phyloP scores from a whole-genome alignment of 2,329 filamentous ascomycete species.

The Trichothecium sympodiale region DNA sequence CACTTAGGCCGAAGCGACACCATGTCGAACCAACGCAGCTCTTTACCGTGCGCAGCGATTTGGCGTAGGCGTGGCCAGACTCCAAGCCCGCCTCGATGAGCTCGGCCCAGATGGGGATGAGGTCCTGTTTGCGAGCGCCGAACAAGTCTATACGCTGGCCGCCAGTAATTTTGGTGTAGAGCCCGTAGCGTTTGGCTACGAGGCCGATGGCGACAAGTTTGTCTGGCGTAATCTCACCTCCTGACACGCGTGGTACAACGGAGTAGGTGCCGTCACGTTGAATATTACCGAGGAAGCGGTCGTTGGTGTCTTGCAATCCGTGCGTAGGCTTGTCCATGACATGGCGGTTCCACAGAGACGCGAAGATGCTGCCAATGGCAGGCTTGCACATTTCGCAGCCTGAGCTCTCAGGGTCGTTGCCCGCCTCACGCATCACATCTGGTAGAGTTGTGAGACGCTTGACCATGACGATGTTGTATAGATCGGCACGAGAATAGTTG shows the following conservation, averaged over 20 bases:
- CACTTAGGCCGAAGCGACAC: constrained; percentile 81
- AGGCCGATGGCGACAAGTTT: constrained; percentile 74
- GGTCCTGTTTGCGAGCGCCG: constrained; percentile 77
- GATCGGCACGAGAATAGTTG: constrained; percentile 68
- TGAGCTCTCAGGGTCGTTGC: constrained; percentile 58
- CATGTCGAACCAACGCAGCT: constrained; percentile 85
- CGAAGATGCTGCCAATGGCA: constrained; percentile 66
- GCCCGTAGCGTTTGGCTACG: constrained; percentile 70
- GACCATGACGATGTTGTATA: constrained; percentile 83
- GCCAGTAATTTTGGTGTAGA: constrained; percentile 89
- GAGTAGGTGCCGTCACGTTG: constrained; percentile 87
- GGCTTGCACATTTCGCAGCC: constrained; percentile 87
- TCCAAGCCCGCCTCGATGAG: constrained; percentile 81
- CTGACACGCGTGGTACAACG: constrained; percentile 72
- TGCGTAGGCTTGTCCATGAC: constrained; percentile 61
- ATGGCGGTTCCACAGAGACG: constrained; percentile 74
- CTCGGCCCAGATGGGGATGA: constrained; percentile 70
- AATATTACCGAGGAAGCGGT: constrained; percentile 79
- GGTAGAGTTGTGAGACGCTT: constrained; percentile 63
- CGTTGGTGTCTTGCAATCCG: constrained; percentile 83
- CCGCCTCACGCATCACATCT: constrained; percentile 69
- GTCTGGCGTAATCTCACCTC: constrained; percentile 78
- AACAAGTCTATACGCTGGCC: constrained; percentile 91
- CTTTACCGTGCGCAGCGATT: constrained; percentile 81
- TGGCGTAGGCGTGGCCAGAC: constrained; percentile 83